Conservation (phyloP, 768 basidiomycete species). For the Russula sp. region DNA sequence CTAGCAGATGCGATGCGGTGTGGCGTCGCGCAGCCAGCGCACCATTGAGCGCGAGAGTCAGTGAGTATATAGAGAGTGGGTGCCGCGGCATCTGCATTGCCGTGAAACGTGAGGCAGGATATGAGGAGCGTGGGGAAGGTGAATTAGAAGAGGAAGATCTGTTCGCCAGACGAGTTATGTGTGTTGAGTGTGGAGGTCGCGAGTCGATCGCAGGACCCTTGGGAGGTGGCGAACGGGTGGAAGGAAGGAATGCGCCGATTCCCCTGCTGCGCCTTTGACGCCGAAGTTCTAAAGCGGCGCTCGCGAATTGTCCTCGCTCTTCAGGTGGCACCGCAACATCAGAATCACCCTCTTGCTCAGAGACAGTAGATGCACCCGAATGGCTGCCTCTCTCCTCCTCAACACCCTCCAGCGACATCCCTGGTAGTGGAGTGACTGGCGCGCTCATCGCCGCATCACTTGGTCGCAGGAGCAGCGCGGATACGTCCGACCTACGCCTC, state of each 20-base stretch:
- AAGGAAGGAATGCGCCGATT: constrained; percentile 41
- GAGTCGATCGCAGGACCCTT: constrained; percentile 16
- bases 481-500: constrained; percentile 52
- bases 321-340: constrained; percentile 16
- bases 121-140: constrained; percentile 23
- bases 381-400: constrained; percentile 36
- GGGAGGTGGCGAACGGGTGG: constrained; percentile 30
- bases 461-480: constrained; percentile 38
- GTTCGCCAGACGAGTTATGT: constrained; percentile 18
- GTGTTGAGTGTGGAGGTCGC: constrained; percentile 19
- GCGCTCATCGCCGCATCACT: constrained; percentile 36
- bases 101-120: constrained; percentile 54
- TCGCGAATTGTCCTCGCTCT: constrained; percentile 46
- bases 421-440: constrained; percentile 33
- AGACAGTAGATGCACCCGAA: neutral
- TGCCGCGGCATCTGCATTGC: constrained; percentile 54
- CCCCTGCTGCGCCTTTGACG: constrained; percentile 47
- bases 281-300: constrained; percentile 55
- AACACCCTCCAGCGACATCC: constrained; percentile 32
- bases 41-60: constrained; percentile 56
- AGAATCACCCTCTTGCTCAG: constrained; percentile 9
- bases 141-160: constrained; percentile 15
- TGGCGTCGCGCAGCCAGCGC: constrained; percentile 70
- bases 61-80: constrained; percentile 58
- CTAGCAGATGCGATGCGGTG: constrained; percentile 73